Conservation (phyloP, 768 basidiomycete species). For the Tricholoma matsutake region DNA sequence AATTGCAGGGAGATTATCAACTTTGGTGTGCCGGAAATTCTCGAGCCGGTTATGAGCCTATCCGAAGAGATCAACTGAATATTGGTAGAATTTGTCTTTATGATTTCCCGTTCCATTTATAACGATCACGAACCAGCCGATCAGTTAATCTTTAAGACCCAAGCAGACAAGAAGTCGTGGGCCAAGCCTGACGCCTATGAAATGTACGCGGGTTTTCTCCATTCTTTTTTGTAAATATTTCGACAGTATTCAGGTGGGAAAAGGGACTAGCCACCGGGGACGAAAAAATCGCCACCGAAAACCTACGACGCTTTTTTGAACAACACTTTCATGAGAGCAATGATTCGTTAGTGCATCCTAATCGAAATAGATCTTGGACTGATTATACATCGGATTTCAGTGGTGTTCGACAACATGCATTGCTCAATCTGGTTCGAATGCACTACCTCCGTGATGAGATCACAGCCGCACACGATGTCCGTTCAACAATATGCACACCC, state of each 20-base stretch:
- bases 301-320: constrained; percentile 76
- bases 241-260: constrained; percentile 54
- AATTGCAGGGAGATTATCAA: constrained; percentile 64
- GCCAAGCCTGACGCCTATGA: constrained; percentile 60
- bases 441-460: constrained; percentile 71
- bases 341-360: constrained; percentile 61
- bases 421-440: constrained; percentile 75
- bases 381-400: constrained; percentile 32
- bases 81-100: constrained; percentile 30
- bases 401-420: constrained; percentile 74
- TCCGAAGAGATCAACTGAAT: constrained; percentile 52
- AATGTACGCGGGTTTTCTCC: constrained; percentile 39
- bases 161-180: constrained; percentile 62
- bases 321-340: constrained; percentile 78
- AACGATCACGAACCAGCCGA: constrained; percentile 31
- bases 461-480: constrained; percentile 65
- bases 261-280: constrained; percentile 63
- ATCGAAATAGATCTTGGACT: not conserved
- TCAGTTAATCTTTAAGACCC: constrained; percentile 57
- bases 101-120: not conserved
- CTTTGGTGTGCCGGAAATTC: constrained; percentile 55
- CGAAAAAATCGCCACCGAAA: constrained; percentile 65
- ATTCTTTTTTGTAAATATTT: not conserved
- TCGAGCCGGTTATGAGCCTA: constrained; percentile 44
- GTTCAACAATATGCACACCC: not conserved